Base-by-base conservation (phyloP, 805 yeast genomes). In the Candida morakotiae region DNA sequence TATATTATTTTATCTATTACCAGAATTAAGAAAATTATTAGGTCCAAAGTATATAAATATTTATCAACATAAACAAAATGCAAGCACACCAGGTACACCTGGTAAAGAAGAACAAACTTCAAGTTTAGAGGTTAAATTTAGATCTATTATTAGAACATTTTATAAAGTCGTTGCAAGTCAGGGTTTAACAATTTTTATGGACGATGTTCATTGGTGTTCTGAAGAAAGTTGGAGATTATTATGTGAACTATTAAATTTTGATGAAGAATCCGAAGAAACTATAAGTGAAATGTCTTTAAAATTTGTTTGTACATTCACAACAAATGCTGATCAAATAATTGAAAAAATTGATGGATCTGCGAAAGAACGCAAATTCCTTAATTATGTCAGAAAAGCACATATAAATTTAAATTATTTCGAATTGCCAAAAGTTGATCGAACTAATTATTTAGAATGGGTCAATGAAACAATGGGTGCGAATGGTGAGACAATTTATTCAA, bases 161-260 rank as follows among this genome's bases (percentile, higher is more conserved):
- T 64, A 65, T 38, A 58, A 62, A n/a, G 46, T 74, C 3, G 54
- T 73, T 33, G 67, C 69, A 7, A 44, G 44, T 3, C 58, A 57
- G 23, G 77, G 77, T 2, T 51, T 73, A 27, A 70, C 76, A 0
- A 42, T 73, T 1, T 56, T 69, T 32, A 49, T 70, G 21, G 78
- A 73, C 44, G 75, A 73, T 48, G 45, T 69, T 18, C 74, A 73
- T 37, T 66, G 69, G 64, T 61, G 70, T 38, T 56, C 74, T 0
- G 43, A 39, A 7, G 52, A 47, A 9, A 69, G 62, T 40, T 51
- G 61, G 45, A 38, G 29, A 4, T 37, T 67, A 41, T 35, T 59
- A 3, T 42, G 48, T 6, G 71, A 67, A 31, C 47, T 61, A 4
- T 35, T 56, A 47, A 45, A 34, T 31, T 31, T 43, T 41, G 24